Percentiles rank a stretch among this genome's conserved stretches.
Conservation (phyloP, 768 basidiomycete genomes). For the Rhizopogon sp. region DNA sequence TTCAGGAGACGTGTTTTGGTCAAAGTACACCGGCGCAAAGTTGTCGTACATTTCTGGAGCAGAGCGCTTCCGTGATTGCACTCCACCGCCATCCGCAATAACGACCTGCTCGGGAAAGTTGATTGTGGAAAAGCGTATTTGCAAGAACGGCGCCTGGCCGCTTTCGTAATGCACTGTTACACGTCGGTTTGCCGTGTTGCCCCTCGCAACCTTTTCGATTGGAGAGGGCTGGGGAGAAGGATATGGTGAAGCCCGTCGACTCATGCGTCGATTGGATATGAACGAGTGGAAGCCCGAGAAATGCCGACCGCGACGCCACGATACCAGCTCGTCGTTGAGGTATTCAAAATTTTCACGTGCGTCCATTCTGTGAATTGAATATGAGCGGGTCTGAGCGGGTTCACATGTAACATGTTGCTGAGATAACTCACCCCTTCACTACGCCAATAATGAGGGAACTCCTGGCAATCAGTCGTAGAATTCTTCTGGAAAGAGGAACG, state of each 20-base stretch:
- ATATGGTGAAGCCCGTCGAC: conserved; percentile 45
- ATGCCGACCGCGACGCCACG: conserved; percentile 17
- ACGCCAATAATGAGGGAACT: conserved; percentile 56
- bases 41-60: conserved; percentile 3
- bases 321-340: conserved; percentile 36
- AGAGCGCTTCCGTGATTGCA: conserved; percentile 12
- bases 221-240: conserved; percentile 1
- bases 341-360: conserved; percentile 46
- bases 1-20: conserved; percentile 7
- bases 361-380: conserved; percentile 34
- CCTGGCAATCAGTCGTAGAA: conserved; percentile 51
- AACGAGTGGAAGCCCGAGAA: conserved; percentile 38
- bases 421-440: conserved; percentile 56
- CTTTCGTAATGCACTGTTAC: conserved; percentile 46
- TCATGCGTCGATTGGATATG: conserved; percentile 52
- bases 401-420: not conserved
- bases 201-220: conserved; percentile 5
- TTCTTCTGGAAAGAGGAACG: conserved; percentile 47
- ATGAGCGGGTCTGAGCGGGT: not conserved
- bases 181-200: conserved; percentile 25
- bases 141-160: conserved; percentile 43
- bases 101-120: conserved; percentile 32
- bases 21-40: not conserved
- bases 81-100: conserved; percentile 9
- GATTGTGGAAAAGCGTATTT: conserved; percentile 50